Percentiles rank a stretch among this genome's conserved stretches.
phyloP scores from a whole-genome alignment of 2,329 filamentous ascomycete genomes.

The Penicillium janthinellum region DNA sequence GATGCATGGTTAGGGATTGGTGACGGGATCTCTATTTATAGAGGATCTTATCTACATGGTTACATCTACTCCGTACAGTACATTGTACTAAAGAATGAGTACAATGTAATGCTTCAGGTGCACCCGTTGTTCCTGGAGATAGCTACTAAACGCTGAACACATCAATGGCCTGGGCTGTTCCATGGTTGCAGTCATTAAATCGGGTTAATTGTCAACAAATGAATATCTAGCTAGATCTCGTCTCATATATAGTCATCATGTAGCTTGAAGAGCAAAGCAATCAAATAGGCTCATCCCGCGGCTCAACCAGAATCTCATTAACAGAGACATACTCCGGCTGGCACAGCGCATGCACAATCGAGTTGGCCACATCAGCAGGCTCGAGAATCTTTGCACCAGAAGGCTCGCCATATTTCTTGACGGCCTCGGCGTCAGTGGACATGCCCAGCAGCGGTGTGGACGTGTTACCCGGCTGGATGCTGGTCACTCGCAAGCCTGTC shows the following conservation, averaged over 20 bases:
- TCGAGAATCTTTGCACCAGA: conserved; percentile 74
- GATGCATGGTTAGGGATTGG: background rate
- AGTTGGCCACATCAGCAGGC: conserved; percentile 69
- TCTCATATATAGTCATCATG: background rate
- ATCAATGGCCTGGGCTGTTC: background rate
- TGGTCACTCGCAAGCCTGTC: conserved; percentile 70
- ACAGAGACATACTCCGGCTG: conserved; percentile 76
- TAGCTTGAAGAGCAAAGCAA: background rate
- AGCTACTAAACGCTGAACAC: background rate
- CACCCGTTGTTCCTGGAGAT: background rate
- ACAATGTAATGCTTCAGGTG: background rate
- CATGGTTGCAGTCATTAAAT: background rate
- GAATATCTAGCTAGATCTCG: background rate
- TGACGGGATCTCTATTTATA: background rate
- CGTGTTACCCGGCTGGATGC: conserved; percentile 76
- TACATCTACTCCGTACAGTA: background rate
- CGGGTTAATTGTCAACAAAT: background rate
- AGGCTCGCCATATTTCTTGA: conserved; percentile 77
- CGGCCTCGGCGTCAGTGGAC: conserved; percentile 73
- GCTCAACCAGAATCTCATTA: conserved; percentile 79
- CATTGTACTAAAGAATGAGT: background rate
- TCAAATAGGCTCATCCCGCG: conserved; percentile 63
- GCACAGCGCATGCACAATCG: conserved; percentile 72
- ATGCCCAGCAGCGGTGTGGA: conserved; percentile 72
- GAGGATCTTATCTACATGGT: background rate